Base-by-base conservation (phyloP, 2,329 filamentous ascomycete species). In the Pseudocercospora cruenta region DNA sequence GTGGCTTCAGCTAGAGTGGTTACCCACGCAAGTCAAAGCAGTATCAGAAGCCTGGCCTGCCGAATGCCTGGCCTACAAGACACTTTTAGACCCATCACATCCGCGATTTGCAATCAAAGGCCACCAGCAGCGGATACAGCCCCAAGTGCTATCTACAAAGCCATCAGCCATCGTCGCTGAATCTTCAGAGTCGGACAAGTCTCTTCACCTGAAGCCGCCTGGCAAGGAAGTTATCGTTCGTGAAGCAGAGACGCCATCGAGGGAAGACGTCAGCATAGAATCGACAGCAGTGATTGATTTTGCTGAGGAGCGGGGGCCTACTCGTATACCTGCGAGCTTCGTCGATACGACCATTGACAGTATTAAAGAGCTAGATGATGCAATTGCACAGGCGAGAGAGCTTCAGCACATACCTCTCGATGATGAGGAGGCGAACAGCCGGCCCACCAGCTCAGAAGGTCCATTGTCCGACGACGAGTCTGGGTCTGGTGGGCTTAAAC, bases 341-440 rank as follows among this genome's bases (percentile, higher is more conserved):
- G 45, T 43, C n/a, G 19, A 24, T 4, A 14, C 59, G 9, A 22
- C 49, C 6, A 12, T 62, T 7, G 63, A 60, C 22, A 67, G 60
- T 28, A 74, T 64, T 36, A 89, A 92, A 71, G 87, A 86, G 28
- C 80, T 94, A 8, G 85, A 90, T 33, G 80, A 86, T 39, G 85
- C 87, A 62, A 92, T 95, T 65, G 79, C 85, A 33, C 83, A 90
- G 72, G 82, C 89, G 55, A 87, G 85, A 71, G 82, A 86, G 63
- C 84, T 86, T 33, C 85, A 86, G 65, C 80, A 90, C 65, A 80
- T 93, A 6, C 80, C 79, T 0, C 71, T 82, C 0, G 80, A 82
- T 28, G 76, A 79, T 14, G 79, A 81, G 4, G 79, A 76, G 3
- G 73, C 81, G 6, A 68, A 67, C 5, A 74, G 69, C 36, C 70